Percentiles rank a stretch among this genome's conserved stretches.
Conservation (phyloP, 1,139 yeast genomes). For the Casaregolazyma suthepensis region DNA sequence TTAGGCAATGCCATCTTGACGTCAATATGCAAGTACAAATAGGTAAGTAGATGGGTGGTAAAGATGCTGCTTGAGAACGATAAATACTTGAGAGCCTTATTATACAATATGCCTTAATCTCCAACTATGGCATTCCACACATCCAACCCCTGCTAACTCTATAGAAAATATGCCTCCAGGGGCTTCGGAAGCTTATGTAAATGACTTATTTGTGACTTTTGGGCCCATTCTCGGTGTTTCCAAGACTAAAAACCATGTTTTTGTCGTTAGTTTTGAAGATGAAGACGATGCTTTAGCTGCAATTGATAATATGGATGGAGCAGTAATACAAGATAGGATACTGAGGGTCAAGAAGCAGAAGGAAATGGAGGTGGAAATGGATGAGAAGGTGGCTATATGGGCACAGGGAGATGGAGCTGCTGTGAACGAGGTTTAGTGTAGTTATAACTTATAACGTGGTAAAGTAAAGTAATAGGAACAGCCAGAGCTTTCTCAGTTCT, state of each 20-base stretch:
- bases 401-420: slow-evolving; percentile 8
- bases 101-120: no score
- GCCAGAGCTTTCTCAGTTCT: no score
- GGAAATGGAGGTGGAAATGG: neutral
- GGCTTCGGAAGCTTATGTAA: slow-evolving; percentile 19
- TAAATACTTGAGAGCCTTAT: no score
- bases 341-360: slow-evolving; percentile 16
- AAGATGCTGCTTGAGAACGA: no score
- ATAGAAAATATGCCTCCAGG: neutral
- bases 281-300: slow-evolving; percentile 33
- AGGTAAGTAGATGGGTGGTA: neutral
- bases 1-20: neutral
- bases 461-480: no score
- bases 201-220: slow-evolving; percentile 31
- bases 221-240: slow-evolving; percentile 32
- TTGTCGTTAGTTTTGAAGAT: slow-evolving; percentile 25
- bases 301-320: slow-evolving; percentile 33
- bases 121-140: no score
- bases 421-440: no score
- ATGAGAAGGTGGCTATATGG: slow-evolving; percentile 5
- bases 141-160: neutral
- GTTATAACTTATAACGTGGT: no score
- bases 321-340: slow-evolving; percentile 27
- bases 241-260: slow-evolving; percentile 12
- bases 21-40: neutral